phyloP scores from a whole-genome alignment of 1,284 basidiomycete genomes.

The Acaromyces ingoldii region DNA sequence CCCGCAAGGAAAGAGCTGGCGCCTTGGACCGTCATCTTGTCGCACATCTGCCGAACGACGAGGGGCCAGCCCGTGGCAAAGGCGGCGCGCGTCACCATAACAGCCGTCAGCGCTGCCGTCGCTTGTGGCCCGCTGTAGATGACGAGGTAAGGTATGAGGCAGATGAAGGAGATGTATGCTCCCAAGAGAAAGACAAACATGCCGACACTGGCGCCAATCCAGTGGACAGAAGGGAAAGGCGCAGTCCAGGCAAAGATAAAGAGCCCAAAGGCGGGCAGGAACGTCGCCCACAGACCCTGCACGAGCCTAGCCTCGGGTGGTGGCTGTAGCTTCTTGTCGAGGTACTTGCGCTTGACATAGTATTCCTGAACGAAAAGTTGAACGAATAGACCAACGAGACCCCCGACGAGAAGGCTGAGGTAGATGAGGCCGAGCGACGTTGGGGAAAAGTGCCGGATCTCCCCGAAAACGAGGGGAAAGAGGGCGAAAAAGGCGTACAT shows the following conservation, averaged over 20 bases:
- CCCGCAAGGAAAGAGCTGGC: slow-evolving; percentile 19
- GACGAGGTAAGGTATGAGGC: slow-evolving; percentile 19
- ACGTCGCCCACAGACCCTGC: slow-evolving; percentile 10
- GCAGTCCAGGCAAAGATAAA: slow-evolving; percentile 26
- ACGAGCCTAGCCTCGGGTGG: slow-evolving; percentile 17
- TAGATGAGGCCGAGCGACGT: slow-evolving; percentile 22
- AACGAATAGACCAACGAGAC: slow-evolving; percentile 14
- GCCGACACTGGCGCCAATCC: slow-evolving; percentile 16
- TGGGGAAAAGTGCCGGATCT: slow-evolving; percentile 19
- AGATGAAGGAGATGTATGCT: slow-evolving; percentile 17
- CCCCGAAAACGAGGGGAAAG: slow-evolving; percentile 20
- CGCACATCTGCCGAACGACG: slow-evolving; percentile 17
- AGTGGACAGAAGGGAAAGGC: slow-evolving; percentile 17
- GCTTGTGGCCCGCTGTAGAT: slow-evolving; percentile 17
- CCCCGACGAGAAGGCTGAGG: slow-evolving; percentile 21
- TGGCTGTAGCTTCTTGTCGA: slow-evolving; percentile 1
- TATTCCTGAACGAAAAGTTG: slow-evolving; percentile 14
- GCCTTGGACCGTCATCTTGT: slow-evolving; percentile 20
- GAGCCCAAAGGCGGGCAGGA: slow-evolving; percentile 20
- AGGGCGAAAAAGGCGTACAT: slow-evolving; percentile 29
- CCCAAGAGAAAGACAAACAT: slow-evolving; percentile 15
- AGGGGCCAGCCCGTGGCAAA: slow-evolving; percentile 22
- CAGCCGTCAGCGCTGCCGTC: slow-evolving; percentile 14
- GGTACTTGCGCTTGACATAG: slow-evolving; percentile 2
- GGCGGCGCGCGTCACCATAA: slow-evolving; percentile 11